These are phyloP conservation scores for Plenodomus tracheiphilus DNA, from an alignment of 2,329 filamentous ascomycete species.

Conservation along the genomic window DNA sequence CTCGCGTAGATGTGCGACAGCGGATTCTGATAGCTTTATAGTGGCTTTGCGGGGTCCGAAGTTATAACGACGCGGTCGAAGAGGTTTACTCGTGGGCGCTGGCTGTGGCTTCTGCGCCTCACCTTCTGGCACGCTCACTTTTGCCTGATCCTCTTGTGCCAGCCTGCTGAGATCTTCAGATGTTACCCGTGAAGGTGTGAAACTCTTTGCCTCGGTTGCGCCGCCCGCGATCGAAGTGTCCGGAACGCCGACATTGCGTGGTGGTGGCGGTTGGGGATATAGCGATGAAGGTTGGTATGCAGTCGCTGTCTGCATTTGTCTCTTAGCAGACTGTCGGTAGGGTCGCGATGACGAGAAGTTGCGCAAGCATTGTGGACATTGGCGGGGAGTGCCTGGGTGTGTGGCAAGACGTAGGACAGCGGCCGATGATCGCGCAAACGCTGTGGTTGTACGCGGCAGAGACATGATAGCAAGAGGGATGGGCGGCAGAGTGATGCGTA, in stretches of 20 bases:
- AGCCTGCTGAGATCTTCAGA: conserved; percentile 25
- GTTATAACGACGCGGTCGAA: conserved; percentile 65
- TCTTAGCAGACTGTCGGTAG: conserved; percentile 40
- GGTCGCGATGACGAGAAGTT: conserved; percentile 49
- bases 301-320: conserved; percentile 64
- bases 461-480: conserved; percentile 29
- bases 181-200: conserved; percentile 48
- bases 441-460: conserved; percentile 29
- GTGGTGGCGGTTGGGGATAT: conserved; percentile 57
- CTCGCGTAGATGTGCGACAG: conserved; percentile 75
- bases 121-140: conserved; percentile 59
- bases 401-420: conserved; percentile 32
- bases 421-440: conserved; percentile 29
- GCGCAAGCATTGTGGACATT: conserved; percentile 51
- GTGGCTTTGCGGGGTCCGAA: conserved; percentile 85
- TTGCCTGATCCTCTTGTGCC: conserved; percentile 34
- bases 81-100: conserved; percentile 48
- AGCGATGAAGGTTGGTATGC: conserved; percentile 65
- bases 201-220: conserved; percentile 52
- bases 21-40: conserved; percentile 79
- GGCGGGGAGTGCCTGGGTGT: conserved; percentile 24
- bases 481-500: not conserved
- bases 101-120: conserved; percentile 67
- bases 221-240: conserved; percentile 64
- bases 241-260: conserved; percentile 60